A percentile compares a stretch with the other conserved stretches of the same genome.
Evolutionary conservation across 345 rosid species (phyloP).

Genomic region (Camelina laxa): DNA sequence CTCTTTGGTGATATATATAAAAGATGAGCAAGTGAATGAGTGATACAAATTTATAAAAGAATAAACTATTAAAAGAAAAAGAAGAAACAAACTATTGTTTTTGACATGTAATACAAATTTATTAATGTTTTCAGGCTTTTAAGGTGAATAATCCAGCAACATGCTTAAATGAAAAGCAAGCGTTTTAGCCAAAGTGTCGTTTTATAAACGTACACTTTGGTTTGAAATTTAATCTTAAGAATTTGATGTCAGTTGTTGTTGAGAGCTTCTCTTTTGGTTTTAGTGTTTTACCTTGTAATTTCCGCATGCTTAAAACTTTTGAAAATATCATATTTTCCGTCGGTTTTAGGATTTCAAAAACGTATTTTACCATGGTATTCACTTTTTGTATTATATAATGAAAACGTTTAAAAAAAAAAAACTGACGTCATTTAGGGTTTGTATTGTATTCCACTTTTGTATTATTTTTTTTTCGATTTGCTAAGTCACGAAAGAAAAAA

Average conservation of each 20-base stretch:
- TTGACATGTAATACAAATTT: not conserved
- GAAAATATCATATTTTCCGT: no score
- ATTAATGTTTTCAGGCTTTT: conserved; percentile 33
- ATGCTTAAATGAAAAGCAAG: conserved; percentile 33
- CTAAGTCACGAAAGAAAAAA: not conserved
- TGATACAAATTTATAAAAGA: no score
- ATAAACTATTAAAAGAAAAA: not conserved
- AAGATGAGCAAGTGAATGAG: conserved; percentile 15
- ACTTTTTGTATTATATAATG: no score
- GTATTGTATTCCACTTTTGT: no score
- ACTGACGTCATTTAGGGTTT: no score
- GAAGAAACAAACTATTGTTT: not conserved
- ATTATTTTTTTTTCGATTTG: not conserved
- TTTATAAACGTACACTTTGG: conserved; percentile 5
- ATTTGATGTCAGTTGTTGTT: not conserved
- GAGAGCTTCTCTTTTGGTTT: no score
- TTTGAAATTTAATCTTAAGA: not conserved
- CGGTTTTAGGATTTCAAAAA: no score
- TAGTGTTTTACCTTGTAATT: no score
- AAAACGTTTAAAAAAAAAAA: no score
- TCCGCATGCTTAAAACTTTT: no score
- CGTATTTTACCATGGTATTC: no score
- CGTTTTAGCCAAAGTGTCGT: conserved; percentile 17
- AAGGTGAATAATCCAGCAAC: conserved; percentile 37
- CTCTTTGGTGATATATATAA: conserved; percentile 29